Evolutionary conservation across 2,329 filamentous ascomycete genomes (phyloP).

Genomic region (Curvularia sp.): DNA sequence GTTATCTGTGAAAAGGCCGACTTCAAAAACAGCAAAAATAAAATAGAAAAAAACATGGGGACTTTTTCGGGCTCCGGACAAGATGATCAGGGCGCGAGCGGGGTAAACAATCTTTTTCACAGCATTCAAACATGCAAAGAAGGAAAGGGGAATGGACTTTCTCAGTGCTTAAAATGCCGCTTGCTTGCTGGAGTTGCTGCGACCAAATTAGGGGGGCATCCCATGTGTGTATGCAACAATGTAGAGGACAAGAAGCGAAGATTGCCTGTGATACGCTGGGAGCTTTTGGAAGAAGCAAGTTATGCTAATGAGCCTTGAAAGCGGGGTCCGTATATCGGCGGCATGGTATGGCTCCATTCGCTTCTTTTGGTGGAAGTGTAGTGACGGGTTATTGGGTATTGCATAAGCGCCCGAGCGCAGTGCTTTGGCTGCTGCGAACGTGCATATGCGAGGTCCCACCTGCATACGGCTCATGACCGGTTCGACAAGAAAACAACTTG

Average conservation of each 20-base stretch:
- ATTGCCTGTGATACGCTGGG: not conserved
- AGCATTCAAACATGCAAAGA: not conserved
- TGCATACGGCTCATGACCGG: conserved; percentile 11
- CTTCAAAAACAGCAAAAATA: not conserved
- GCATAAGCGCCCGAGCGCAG: conserved; percentile 33
- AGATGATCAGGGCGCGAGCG: not conserved
- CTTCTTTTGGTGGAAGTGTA: not conserved
- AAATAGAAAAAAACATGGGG: conserved; percentile 6
- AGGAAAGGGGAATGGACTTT: not conserved
- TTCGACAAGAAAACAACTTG: conserved; percentile 10
- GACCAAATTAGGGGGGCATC: not conserved
- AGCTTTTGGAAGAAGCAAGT: not conserved
- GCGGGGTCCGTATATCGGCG: not conserved
- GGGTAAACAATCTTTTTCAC: not conserved
- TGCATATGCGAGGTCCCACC: conserved; percentile 21
- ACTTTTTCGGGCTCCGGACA: conserved; percentile 11
- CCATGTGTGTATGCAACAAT: not conserved
- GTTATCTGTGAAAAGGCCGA: conserved; percentile 17
- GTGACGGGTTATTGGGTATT: conserved; percentile 21
- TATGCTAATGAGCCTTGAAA: not conserved
- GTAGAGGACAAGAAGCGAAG: not conserved
- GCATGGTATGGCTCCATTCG: conserved; percentile 6
- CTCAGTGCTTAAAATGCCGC: not conserved
- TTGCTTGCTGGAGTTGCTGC: not conserved
- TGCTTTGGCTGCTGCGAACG: conserved; percentile 25